Evolutionary conservation across 1,284 basidiomycete genomes (phyloP), one percentile per base, ranked within the genome.

Genomic region (Veloporphyrellus conicus): DNA sequence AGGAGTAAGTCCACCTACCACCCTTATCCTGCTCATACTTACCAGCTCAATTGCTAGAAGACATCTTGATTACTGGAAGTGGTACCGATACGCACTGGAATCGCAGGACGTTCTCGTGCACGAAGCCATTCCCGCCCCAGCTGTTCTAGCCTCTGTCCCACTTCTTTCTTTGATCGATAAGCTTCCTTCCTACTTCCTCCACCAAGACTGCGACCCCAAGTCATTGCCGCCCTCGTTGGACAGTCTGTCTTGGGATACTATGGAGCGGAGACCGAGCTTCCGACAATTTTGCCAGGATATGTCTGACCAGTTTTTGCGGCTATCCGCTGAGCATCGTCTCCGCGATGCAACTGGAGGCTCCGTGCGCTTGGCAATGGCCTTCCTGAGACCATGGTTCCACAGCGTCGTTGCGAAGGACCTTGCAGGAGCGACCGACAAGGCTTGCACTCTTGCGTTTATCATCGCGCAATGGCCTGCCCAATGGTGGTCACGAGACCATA

Each of bases 61-160:
- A 36, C 76, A 79, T 51, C 63, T 68, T 20, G 76, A 82, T 52
- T 79, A 85, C 61, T 82, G 79, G 80, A 83, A 81, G 61, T 88
- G 84, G 86, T 79, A 82, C 49, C 77, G 78, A 49, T 84, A 80
- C 55, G 81, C 83, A 14, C 70, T 80, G 48, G 86, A 88, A 58
- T 80, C 86, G 14, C 86, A 88, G 59, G 77, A 81, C 52, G 84
- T 86, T 29, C 77, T 88, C 48, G 75, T 87, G 28, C 73, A 84
- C 58, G 83, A 81, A 23, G 77, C 74, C 54, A 78, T 88, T 47
- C 82, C 86, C 18, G 69, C 72, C 16, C 71, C 72, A 23, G 83
- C 84, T 10, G 77, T 88, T 48, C 70, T 85, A 31, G 70, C 82
- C 11, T 87, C 85, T 19, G 70, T 88, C 31, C 84, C 85, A 1